Evolutionary conservation across 352 stramenopile species (phyloP), one percentile per base, ranked within the genome.

Genomic region (Phytopythium vexans): DNA sequence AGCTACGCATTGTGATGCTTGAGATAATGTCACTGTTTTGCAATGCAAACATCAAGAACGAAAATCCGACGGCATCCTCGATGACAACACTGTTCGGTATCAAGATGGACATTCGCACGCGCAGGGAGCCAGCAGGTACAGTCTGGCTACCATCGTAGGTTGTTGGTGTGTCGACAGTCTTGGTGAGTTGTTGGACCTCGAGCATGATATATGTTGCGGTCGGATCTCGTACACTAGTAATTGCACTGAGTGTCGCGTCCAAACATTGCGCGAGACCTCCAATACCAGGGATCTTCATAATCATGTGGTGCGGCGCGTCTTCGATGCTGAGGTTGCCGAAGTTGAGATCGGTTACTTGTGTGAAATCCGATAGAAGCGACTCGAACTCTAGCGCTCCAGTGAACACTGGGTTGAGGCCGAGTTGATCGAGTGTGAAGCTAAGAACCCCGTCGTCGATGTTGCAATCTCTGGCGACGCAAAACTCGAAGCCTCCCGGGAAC

Each of bases 401-500:
- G 32, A 43, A 11, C 3, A 12, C 27, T 14, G 47, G n/a, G 3
- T 10, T 6, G 12, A n/a, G 35, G 0, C 37, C 49, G 4, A 67
- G 8, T 4, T 51, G 49, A 16, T 62, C 54, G 41, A 67, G 60
- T 14, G 41, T 15, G 16, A 63, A 6, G 11, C 49, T 67, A 15
- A 67, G 38, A 5, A 54, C 49, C 14, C 60, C 54, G 3, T 48
- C 38, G 11, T 47, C 16, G 12, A 56, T 48, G 27, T 54, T 67
- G 54, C 60, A 67, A 21, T 58, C 49, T 0, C 37, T 8, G 8
- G 49, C 43, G 12, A 38, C 16, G 33, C 60, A 67, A 49, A 53
- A 63, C 39, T 67, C 60, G 15, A 67, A 67, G 1, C 60, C 60
- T 11, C 60, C 60, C 0, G 54, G 41, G 5, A 59, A 43, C 10